Evolutionary conservation across 2,329 filamentous ascomycete species (phyloP).

Genomic region (Cercospora zeina): DNA sequence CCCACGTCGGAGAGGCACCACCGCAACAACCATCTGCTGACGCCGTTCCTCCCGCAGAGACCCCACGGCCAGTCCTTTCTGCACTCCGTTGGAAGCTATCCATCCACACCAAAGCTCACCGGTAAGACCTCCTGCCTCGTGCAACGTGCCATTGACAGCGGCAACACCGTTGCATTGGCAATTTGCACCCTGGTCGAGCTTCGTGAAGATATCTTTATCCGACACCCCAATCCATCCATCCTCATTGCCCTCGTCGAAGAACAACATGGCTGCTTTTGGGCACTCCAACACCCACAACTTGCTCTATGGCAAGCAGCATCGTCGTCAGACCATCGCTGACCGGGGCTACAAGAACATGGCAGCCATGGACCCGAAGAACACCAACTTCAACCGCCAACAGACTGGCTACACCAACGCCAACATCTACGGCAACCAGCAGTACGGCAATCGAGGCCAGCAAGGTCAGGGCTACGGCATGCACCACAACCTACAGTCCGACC

Average conservation of each 20-base stretch:
- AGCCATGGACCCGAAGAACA: conserved; percentile 40
- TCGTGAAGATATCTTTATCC: conserved; percentile 12
- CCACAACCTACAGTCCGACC: conserved; percentile 35
- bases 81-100: conserved; percentile 31
- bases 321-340: conserved; percentile 28
- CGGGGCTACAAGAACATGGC: conserved; percentile 35
- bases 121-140: conserved; percentile 30
- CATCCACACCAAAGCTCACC: conserved; percentile 31
- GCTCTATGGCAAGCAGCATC: conserved; percentile 26
- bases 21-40: conserved; percentile 20
- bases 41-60: conserved; percentile 15
- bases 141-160: conserved; percentile 15
- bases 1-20: conserved; percentile 1
- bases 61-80: conserved; percentile 21
- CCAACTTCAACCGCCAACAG: conserved; percentile 36
- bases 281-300: conserved; percentile 22
- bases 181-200: conserved; percentile 22
- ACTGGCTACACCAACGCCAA: conserved; percentile 37
- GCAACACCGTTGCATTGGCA: conserved; percentile 17
- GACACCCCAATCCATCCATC: conserved; percentile 16
- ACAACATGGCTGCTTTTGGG: conserved; percentile 24
- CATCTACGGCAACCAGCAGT: conserved; percentile 37
- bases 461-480: conserved; percentile 41
- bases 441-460: conserved; percentile 35
- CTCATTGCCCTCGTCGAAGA: conserved; percentile 18